phyloP scores from a whole-genome alignment of 768 basidiomycete species.

The Tubosaeta sp. region DNA sequence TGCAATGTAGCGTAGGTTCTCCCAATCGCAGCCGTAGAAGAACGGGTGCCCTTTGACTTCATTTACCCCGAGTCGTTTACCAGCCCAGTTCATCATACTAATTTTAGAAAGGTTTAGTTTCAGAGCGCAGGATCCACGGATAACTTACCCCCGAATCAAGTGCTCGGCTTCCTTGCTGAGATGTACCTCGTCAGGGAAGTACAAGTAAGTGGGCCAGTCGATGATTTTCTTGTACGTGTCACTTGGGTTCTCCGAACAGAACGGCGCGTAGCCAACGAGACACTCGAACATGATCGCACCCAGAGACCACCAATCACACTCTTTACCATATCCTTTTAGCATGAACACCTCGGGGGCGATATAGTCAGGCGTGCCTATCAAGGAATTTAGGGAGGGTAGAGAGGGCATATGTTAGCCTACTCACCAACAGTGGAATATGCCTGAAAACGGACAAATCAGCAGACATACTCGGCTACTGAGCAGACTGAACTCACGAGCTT shows the following conservation, averaged over 20 bases:
- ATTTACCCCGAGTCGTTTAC: slow-evolving; percentile 68
- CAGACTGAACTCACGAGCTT: slow-evolving; percentile 61
- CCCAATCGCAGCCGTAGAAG: slow-evolving; percentile 96
- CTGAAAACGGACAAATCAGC: slow-evolving; percentile 35
- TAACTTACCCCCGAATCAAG: slow-evolving; percentile 71
- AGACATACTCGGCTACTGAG: not conserved
- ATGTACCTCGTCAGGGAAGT: slow-evolving; percentile 93
- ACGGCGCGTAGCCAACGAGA: slow-evolving; percentile 95
- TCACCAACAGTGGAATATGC: slow-evolving; percentile 86
- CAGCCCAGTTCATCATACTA: slow-evolving; percentile 85
- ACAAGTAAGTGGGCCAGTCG: slow-evolving; percentile 88
- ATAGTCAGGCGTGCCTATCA: slow-evolving; percentile 42
- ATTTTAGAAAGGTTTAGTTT: slow-evolving; percentile 4
- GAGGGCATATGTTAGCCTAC: slow-evolving; percentile 3
- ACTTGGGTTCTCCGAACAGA: slow-evolving; percentile 94
- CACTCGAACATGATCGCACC: slow-evolving; percentile 99
- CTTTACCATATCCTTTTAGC: slow-evolving; percentile 96
- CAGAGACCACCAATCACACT: slow-evolving; percentile 99
- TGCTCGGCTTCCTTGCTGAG: slow-evolving; percentile 91
- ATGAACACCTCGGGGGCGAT: slow-evolving; percentile 98
- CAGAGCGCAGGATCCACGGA: not conserved
- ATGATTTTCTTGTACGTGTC: slow-evolving; percentile 99
- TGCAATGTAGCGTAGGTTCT: slow-evolving; percentile 84
- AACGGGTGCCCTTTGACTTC: slow-evolving; percentile 93
- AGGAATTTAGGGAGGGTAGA: slow-evolving; percentile 1